Evolutionary conservation across 2,329 filamentous ascomycete genomes (phyloP).

Genomic region (Calonectria multiphialidica): DNA sequence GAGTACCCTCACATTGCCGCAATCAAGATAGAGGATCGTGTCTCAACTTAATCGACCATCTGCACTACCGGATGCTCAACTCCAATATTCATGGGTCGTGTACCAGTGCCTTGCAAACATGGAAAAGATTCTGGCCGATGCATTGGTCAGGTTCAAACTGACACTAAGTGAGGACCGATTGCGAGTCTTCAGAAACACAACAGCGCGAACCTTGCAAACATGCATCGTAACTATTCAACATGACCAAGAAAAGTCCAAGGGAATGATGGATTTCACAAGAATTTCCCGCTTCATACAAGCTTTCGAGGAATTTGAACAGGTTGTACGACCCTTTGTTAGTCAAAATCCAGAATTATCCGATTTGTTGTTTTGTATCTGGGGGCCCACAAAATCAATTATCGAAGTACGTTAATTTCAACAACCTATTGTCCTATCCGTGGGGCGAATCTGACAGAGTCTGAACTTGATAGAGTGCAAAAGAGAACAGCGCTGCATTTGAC

Average conservation of each 20-base stretch:
- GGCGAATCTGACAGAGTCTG: background rate
- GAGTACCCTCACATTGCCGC: background rate
- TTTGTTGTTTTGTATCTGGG: slow-evolving; percentile 11
- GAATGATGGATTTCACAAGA: slow-evolving; percentile 12
- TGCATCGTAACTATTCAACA: slow-evolving; percentile 4
- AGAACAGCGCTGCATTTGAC: background rate
- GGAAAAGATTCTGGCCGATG: background rate
- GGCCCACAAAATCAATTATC: background rate
- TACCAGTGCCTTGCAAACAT: background rate
- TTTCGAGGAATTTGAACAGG: slow-evolving; percentile 1
- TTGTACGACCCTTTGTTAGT: background rate
- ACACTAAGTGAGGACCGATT: background rate
- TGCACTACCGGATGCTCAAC: no score
- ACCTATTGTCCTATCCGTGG: background rate
- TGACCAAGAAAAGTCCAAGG: slow-evolving; percentile 11
- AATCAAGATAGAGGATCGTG: background rate
- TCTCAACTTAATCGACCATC: background rate
- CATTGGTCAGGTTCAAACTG: background rate
- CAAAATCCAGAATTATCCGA: background rate
- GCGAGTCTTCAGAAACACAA: background rate
- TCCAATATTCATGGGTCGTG: background rate
- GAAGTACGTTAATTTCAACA: background rate
- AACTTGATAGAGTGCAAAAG: background rate
- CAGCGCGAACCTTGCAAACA: background rate
- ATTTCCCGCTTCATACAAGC: background rate